phyloP scores from a whole-genome alignment of 805 yeast species.

The Brettanomyces anomalus region DNA sequence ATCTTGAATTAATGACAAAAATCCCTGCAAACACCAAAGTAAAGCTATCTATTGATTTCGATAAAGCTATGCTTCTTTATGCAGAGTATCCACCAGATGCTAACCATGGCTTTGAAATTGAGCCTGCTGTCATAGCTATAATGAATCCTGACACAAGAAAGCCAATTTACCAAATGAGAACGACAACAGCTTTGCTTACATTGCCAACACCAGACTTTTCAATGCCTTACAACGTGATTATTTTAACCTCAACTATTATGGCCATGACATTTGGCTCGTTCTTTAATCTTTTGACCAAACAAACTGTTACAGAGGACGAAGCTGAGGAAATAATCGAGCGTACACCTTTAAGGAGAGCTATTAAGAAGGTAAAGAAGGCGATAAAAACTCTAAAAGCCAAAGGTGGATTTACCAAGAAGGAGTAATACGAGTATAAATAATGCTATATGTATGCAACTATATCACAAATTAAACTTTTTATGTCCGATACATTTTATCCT shows the following conservation, averaged over 20 bases:
- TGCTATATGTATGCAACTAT: no score
- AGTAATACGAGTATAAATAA: neutral
- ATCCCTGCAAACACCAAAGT: slow-evolving; percentile 60
- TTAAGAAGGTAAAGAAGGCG: neutral
- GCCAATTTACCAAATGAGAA: slow-evolving; percentile 47
- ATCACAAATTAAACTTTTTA: no score
- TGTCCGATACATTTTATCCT: no score
- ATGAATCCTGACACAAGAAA: slow-evolving; percentile 19
- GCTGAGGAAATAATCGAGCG: slow-evolving; percentile 28
- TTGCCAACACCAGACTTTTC: slow-evolving; percentile 97
- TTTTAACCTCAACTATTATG: slow-evolving; percentile 87
- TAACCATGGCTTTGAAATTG: slow-evolving; percentile 92
- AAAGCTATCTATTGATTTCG: slow-evolving; percentile 67
- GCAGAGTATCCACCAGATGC: slow-evolving; percentile 99
- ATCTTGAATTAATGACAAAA: slow-evolving; percentile 56
- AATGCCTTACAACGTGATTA: slow-evolving; percentile 97
- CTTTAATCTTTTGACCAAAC: slow-evolving; percentile 68
- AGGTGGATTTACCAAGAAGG: no score
- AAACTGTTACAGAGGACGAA: slow-evolving; percentile 68
- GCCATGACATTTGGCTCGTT: slow-evolving; percentile 84
- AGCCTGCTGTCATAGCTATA: slow-evolving; percentile 76
- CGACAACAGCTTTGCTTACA: slow-evolving; percentile 78
- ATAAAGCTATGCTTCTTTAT: slow-evolving; percentile 72
- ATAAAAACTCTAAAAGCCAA: neutral
- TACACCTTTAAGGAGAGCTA: slow-evolving; percentile 11